Percentiles rank a stretch among this genome's conserved stretches.
phyloP scores from a whole-genome alignment of 371 early-diverging fungal genomes.

The Dichotomocladium elegans region DNA sequence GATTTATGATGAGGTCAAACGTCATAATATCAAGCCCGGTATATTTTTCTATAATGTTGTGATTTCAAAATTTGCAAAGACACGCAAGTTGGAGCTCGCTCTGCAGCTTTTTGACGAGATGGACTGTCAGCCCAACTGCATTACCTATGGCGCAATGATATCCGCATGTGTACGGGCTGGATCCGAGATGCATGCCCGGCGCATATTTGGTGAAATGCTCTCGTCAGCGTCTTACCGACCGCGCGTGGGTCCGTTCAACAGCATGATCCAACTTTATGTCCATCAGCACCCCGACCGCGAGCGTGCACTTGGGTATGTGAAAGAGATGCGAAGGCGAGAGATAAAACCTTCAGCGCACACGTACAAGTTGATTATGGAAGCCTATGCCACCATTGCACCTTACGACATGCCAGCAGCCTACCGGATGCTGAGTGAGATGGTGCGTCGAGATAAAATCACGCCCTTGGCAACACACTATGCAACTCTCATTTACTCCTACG shows the following conservation, averaged over 20 bases:
- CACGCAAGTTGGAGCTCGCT: constrained; percentile 58
- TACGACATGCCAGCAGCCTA: constrained; percentile 63
- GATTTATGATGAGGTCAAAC: constrained; percentile 61
- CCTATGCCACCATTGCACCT: constrained; percentile 55
- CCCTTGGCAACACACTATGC: constrained; percentile 61
- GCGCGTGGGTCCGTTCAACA: constrained; percentile 59
- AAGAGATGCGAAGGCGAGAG: constrained; percentile 43
- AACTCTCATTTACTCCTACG: constrained; percentile 59
- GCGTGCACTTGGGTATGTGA: constrained; percentile 50
- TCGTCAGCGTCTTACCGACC: constrained; percentile 49
- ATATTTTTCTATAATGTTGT: constrained; percentile 66
- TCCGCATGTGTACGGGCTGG: constrained; percentile 63
- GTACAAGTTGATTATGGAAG: constrained; percentile 60
- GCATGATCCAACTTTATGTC: constrained; percentile 66
- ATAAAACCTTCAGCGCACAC: constrained; percentile 61
- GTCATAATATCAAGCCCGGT: constrained; percentile 54
- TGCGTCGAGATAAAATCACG: constrained; percentile 32
- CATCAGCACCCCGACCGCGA: constrained; percentile 54
- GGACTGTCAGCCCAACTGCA: constrained; percentile 52
- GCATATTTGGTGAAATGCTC: constrained; percentile 53
- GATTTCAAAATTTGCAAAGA: constrained; percentile 61
- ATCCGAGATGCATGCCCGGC: constrained; percentile 47
- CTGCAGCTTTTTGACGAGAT: constrained; percentile 60
- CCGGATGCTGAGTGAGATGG: constrained; percentile 49
- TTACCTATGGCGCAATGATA: constrained; percentile 63